phyloP scores from a whole-genome alignment of 2,329 filamentous ascomycete species.

The Aspergillus melleus region DNA sequence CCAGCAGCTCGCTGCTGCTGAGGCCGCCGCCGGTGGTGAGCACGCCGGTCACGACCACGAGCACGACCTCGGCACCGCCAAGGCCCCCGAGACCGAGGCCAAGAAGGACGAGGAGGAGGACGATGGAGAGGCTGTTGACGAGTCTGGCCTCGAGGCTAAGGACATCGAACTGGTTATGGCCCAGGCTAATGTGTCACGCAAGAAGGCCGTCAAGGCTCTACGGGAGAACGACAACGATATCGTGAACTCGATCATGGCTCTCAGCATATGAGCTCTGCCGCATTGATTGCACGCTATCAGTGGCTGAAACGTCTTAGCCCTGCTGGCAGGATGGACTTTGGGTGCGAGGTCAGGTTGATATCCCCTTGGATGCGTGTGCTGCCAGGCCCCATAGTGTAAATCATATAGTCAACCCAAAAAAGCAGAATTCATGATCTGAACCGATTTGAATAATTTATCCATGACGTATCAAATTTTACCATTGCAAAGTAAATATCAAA shows the following conservation, averaged over 20 bases:
- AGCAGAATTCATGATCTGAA: slow-evolving; percentile 25
- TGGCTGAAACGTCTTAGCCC: slow-evolving; percentile 24
- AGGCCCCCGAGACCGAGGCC: slow-evolving; percentile 59
- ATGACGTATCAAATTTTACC: no score
- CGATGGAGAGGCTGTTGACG: slow-evolving; percentile 93
- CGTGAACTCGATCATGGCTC: slow-evolving; percentile 99
- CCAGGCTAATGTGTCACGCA: slow-evolving; percentile 92
- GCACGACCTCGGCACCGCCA: slow-evolving; percentile 61
- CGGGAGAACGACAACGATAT: slow-evolving; percentile 99
- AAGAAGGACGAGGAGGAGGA: slow-evolving; percentile 81
- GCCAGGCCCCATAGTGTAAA: slow-evolving; percentile 35
- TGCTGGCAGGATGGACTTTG: slow-evolving; percentile 32
- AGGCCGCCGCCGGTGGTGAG: slow-evolving; percentile 60
- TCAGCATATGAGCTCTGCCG: slow-evolving; percentile 66
- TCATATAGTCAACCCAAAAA: slow-evolving; percentile 34
- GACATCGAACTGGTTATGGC: slow-evolving; percentile 99
- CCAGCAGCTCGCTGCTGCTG: slow-evolving; percentile 83
- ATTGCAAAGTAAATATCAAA: no score
- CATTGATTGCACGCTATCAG: slow-evolving; percentile 22
- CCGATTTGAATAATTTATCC: neutral
- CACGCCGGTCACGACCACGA: slow-evolving; percentile 61
- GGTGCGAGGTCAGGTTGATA: slow-evolving; percentile 30
- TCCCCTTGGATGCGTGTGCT: slow-evolving; percentile 24
- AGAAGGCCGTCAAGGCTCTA: slow-evolving; percentile 97
- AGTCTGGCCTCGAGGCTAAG: slow-evolving; percentile 93